Evolutionary conservation across 2,329 filamentous ascomycete genomes (phyloP), one percentile per base, ranked within the genome.

Genomic region (Cladosporium sp.): DNA sequence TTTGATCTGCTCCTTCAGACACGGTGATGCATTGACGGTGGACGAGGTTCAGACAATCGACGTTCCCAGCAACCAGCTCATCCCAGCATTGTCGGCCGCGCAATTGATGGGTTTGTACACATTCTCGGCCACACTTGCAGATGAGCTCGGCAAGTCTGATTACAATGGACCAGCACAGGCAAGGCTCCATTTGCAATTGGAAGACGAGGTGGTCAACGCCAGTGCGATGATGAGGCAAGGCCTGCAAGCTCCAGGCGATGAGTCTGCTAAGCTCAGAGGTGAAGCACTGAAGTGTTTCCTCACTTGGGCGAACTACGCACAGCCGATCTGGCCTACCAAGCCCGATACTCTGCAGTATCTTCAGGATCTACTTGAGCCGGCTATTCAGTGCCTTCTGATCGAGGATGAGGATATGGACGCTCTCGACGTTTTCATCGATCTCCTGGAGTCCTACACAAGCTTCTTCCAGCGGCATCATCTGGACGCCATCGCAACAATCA

Each of bases 291-390:
- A 72, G 49, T 74, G 72, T 68, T 80, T 78, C 64, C 64, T 69
- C 14, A 85, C 89, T 5, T 94, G 91, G 90, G 84, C 92, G 34
- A 83, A 87, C 70, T 93, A 92, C 72, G 88, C 88, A 5, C 89
- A 92, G 71, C 84, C 86, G 36, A 82, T 85, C 30, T 87, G 88
- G 58, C 79, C 84, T 3, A 83, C 84, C 54, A 84, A 85, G 36
- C 83, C 83, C 18, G 81, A 85, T 18, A 81, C 90, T 34, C 79
- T 90, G 2, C 79, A 83, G 21, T 81, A 86, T 21, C 81, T 93
- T 16, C 85, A 85, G 34, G 81, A 83, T 1, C 79, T 92, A 4
- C 83, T 89, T 1, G 81, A 84, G 32, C 81, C 84, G 4, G 84
- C 87, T 25, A 84, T 92, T 26, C 78, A 83, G 28, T 88, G 87